phyloP scores from a whole-genome alignment of 2,329 filamentous ascomycete species.

The Paecilomyces sp. region DNA sequence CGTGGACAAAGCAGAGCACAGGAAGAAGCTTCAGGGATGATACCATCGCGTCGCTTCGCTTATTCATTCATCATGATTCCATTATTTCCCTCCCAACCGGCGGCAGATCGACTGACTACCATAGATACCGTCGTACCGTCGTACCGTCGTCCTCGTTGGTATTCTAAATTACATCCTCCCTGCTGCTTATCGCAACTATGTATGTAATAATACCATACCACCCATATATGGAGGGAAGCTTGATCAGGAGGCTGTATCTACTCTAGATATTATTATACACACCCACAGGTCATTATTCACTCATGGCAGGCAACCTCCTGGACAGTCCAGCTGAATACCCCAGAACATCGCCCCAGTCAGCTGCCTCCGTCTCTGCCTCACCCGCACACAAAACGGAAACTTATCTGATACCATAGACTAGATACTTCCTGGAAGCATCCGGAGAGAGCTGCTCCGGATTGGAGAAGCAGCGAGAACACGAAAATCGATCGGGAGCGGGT shows the following conservation, averaged over 20 bases:
- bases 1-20: background rate
- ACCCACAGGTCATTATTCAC: background rate
- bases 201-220: too few relatives aligned
- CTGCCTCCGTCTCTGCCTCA: background rate
- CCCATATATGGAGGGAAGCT: too few relatives aligned
- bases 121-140: background rate
- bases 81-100: background rate
- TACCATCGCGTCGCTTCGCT: background rate
- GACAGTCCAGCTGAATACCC: background rate
- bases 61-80: background rate
- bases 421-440: background rate
- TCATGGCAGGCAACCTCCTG: background rate
- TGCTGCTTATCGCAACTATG: too few relatives aligned
- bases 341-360: background rate
- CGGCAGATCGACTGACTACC: background rate
- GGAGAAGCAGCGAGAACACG: background rate
- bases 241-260: too few relatives aligned
- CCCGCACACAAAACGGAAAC: too few relatives aligned
- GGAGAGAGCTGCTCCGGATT: background rate
- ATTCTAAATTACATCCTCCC: too few relatives aligned
- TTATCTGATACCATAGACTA: background rate
- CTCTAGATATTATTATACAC: too few relatives aligned
- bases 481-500: slow-evolving; percentile 1
- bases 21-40: background rate
- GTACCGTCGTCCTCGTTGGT: too few relatives aligned